Conservation (phyloP, 352 stramenopile species). For the Peronospora destructor region DNA sequence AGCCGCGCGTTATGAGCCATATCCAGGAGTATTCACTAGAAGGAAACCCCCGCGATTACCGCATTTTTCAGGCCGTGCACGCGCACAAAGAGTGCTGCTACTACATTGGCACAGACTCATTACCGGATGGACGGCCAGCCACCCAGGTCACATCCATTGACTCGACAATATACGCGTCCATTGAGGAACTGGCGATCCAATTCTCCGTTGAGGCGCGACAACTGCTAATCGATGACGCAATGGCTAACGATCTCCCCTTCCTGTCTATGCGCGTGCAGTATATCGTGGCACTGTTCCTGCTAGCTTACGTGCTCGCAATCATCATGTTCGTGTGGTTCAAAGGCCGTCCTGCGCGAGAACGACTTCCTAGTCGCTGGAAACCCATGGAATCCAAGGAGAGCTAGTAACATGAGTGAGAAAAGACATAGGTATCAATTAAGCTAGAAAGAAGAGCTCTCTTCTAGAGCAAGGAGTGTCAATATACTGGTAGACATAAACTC, state of each 20-base stretch:
- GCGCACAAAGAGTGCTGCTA: constrained; percentile 83
- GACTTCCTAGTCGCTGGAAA: constrained; percentile 75
- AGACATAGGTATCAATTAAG: constrained; percentile 9
- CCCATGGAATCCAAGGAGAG: constrained; percentile 68
- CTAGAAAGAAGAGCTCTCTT: constrained; percentile 2
- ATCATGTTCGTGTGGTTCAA: constrained; percentile 77
- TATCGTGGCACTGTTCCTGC: constrained; percentile 58
- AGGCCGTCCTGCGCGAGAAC: constrained; percentile 54
- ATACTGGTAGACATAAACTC: constrained; percentile 4
- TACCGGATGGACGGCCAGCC: constrained; percentile 55
- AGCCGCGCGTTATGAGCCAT: constrained; percentile 73
- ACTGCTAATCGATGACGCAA: constrained; percentile 44
- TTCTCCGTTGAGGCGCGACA: constrained; percentile 68
- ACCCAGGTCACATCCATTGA: constrained; percentile 63
- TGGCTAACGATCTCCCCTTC: constrained; percentile 32
- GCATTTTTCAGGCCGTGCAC: constrained; percentile 76
- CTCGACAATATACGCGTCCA: constrained; percentile 63
- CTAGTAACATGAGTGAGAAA: constrained; percentile 16
- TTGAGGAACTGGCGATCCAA: constrained; percentile 74
- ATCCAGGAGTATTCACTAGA: constrained; percentile 76
- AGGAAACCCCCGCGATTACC: constrained; percentile 62
- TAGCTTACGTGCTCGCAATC: constrained; percentile 59
- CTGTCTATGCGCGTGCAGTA: constrained; percentile 41
- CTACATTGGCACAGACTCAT: constrained; percentile 69
- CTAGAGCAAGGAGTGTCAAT: constrained; percentile 11